Conservation (phyloP, 1,284 basidiomycete genomes). For the Sanghuangporus sanghuang region DNA sequence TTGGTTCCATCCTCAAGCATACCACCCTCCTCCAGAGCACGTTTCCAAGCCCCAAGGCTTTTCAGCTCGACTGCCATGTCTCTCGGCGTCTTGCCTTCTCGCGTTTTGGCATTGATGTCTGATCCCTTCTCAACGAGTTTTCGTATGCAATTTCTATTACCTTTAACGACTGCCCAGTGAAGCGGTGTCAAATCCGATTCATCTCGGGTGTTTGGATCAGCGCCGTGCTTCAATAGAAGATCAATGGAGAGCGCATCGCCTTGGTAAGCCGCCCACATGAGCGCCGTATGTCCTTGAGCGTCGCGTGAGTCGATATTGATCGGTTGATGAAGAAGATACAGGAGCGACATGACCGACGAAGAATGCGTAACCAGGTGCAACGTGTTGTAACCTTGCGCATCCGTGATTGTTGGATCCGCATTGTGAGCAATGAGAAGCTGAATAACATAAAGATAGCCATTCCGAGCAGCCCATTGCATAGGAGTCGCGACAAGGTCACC, state of each 20-base stretch:
- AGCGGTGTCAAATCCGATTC: conserved; percentile 84
- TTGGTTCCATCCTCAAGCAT: conserved; percentile 74
- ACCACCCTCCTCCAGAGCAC: conserved; percentile 83
- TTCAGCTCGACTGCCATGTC: conserved; percentile 97
- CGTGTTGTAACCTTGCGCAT: conserved; percentile 96
- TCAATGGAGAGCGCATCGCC: conserved; percentile 96
- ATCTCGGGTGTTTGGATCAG: conserved; percentile 73
- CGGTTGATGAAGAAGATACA: conserved; percentile 91
- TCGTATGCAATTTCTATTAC: conserved; percentile 83
- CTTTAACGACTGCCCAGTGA: conserved; percentile 99
- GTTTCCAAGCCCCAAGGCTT: conserved; percentile 81
- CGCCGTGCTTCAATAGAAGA: conserved; percentile 84
- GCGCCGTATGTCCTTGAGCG: conserved; percentile 87
- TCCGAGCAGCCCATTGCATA: conserved; percentile 96
- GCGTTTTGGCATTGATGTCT: conserved; percentile 78
- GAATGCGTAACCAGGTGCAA: conserved; percentile 95
- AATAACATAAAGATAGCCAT: conserved; percentile 93
- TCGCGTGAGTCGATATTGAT: conserved; percentile 87
- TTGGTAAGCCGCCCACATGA: conserved; percentile 99
- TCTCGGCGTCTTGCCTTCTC: conserved; percentile 81
- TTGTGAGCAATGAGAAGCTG: conserved; percentile 85
- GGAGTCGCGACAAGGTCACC: conserved; percentile 96
- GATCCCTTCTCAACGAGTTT: conserved; percentile 83
- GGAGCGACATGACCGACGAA: conserved; percentile 87
- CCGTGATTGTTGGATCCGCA: conserved; percentile 88